A percentile compares a stretch with the other conserved stretches of the same genome.
Conservation (phyloP, 1,139 yeast genomes). For the Hansenula lynferdii region DNA sequence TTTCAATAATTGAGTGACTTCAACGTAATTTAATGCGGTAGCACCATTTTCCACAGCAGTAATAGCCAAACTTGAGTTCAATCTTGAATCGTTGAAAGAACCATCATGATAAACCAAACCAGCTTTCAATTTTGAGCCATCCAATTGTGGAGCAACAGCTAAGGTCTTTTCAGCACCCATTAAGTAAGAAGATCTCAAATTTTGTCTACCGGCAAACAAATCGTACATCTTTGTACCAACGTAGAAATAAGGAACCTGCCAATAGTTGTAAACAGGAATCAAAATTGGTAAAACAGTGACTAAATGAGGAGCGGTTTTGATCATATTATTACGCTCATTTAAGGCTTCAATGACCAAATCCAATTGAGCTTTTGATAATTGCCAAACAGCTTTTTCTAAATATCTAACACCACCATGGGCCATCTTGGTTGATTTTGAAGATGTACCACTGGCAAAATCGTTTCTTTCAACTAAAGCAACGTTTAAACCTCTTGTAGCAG, state of each 20-base stretch:
- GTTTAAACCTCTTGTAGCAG: conserved; percentile 84
- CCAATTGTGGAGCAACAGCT: conserved; percentile 85
- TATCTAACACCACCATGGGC: conserved; percentile 98
- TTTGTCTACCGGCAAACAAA: conserved; percentile 86
- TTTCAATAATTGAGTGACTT: conserved; percentile 73
- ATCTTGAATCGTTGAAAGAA: conserved; percentile 87
- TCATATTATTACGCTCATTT: conserved; percentile 85
- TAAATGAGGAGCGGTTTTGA: conserved; percentile 91
- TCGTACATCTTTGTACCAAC: conserved; percentile 92
- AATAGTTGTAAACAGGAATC: conserved; percentile 93
- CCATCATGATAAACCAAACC: conserved; percentile 96
- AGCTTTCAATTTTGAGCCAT: conserved; percentile 75
- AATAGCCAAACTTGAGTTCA: conserved; percentile 80
- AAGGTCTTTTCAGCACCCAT: conserved; percentile 64
- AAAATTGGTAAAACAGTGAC: conserved; percentile 84
- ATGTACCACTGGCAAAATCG: conserved; percentile 90
- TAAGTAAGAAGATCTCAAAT: conserved; percentile 74
- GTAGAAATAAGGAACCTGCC: conserved; percentile 96
- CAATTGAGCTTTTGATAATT: conserved; percentile 82
- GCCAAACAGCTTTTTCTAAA: conserved; percentile 91
- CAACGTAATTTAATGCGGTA: conserved; percentile 81
- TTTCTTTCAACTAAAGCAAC: conserved; percentile 83
- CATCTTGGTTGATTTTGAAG: conserved; percentile 94
- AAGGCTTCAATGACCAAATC: conserved; percentile 92
- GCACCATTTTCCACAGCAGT: conserved; percentile 90